Evolutionary conservation across 1,284 basidiomycete species (phyloP), one percentile per base, ranked within the genome.

Genomic region (Bondarzewia mesenterica): DNA sequence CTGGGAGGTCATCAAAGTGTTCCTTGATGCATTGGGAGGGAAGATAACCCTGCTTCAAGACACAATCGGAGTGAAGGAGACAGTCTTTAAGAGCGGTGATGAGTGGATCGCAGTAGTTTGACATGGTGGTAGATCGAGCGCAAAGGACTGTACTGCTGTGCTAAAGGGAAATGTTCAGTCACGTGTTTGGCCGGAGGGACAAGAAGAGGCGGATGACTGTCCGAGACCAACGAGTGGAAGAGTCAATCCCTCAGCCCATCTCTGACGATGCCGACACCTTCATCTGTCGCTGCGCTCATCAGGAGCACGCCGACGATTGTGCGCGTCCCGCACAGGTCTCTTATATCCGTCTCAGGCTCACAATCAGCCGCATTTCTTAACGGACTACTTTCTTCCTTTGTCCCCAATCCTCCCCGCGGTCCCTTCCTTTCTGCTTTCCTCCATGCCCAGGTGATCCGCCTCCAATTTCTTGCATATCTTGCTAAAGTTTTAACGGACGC

Each of bases 291-390:
- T 46, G 56, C 68, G 26, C 68, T 84, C 21, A 55, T 77, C 14
- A 69, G 72, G 48, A 65, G 58, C 43, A 70, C 73, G 2, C 82
- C 85, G 12, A 79, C 77, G 15, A 57, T 80, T 43, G 84, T 85
- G 4, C 81, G 70, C 29, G 65, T 92, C 21, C 70, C 78, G 4
- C 65, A 82, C 52, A 76, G 85, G 57, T 74, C 78, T 14, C 60
- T 97, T 14, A 66, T 96, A 20, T 80, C 87, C 40, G 69, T 97
- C 21, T 76, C 81, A 12, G 95, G 95, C 21, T 79, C 82, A 10
- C 90, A 98, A 54, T 84, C 89, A 2, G 67, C 80, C 20, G 84
- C 85, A 52, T 96, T 97, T 60, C 76, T 98, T 51, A 91, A 97
- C 62, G 95, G 95, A 16, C 69, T 96, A 41, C 75, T 94, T 42